Conservation (phyloP, 73 alveolate genomes). For the Blepharisma stoltei region DNA sequence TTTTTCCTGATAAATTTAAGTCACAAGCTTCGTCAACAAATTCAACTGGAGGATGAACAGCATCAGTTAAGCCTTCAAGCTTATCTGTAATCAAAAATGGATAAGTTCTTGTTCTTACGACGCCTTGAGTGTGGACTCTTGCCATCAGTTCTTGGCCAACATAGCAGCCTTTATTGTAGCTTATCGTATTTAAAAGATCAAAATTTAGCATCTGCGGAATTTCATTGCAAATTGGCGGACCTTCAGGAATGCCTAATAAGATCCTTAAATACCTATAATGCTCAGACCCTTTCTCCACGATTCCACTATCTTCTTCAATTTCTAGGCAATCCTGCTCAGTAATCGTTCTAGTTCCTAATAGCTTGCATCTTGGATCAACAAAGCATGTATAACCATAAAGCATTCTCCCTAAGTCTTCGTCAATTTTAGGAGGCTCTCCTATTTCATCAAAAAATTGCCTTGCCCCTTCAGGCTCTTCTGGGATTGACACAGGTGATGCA, state of each 20-base stretch:
- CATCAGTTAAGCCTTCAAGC: background rate
- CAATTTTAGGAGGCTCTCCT: too few species aligned
- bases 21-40: background rate
- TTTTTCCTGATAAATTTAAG: background rate
- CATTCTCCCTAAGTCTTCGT: too few species aligned
- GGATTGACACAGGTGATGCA: background rate
- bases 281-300: background rate
- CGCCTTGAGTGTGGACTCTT: conserved; percentile 72
- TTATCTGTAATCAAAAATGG: background rate
- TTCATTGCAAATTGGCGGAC: conserved; percentile 38
- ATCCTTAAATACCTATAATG: conserved; percentile 36
- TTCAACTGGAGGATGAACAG: background rate
- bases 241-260: conserved; percentile 50
- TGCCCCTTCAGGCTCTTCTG: background rate
- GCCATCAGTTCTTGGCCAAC: conserved; percentile 71
- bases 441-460: background rate
- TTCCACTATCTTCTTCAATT: background rate
- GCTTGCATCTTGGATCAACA: background rate
- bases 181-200: conserved; percentile 54
- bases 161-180: conserved; percentile 69
- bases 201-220: conserved; percentile 52
- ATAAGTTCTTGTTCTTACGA: conserved; percentile 46
- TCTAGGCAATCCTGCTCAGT: background rate
- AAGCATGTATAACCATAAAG: background rate
- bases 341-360: background rate